Percentiles rank a stretch among this genome's conserved stretches.
These are phyloP conservation scores for Pittosporum tobira DNA, from an alignment of 129 eudicot genomes.

Conservation along the genomic window DNA sequence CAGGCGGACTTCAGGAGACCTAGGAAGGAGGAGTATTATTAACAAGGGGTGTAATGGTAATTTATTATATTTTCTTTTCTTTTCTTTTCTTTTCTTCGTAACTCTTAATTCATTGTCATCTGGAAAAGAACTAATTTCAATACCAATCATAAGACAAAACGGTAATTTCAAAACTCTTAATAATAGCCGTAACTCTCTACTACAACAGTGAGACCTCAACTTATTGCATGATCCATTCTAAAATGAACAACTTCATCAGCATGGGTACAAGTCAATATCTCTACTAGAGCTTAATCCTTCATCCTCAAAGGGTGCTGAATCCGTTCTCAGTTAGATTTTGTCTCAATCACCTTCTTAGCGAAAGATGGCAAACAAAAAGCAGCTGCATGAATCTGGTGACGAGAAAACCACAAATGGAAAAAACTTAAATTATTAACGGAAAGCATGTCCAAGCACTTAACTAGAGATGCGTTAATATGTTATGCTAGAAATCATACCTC, in stretches of 20 bases:
- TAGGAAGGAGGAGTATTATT: no score
- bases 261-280: slow-evolving; percentile 17
- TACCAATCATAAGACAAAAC: no score
- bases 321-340: slow-evolving; percentile 33
- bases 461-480: neutral
- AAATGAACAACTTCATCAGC: slow-evolving; percentile 22
- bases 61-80: no score
- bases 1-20: no score
- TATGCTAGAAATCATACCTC: slow-evolving; percentile 39
- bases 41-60: no score
- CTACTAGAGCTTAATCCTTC: slow-evolving; percentile 23
- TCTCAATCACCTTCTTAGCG: slow-evolving; percentile 71
- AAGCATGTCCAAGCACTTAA: neutral
- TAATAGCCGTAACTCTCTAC: no score
- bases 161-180: no score
- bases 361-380: slow-evolving; percentile 89
- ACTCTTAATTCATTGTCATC: no score
- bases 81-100: no score
- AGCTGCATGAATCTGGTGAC: slow-evolving; percentile 63
- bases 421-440: neutral
- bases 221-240: slow-evolving; percentile 9
- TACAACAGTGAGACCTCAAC: no score
- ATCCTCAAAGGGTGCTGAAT: slow-evolving; percentile 6
- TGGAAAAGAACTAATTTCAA: no score
- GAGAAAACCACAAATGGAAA: neutral